phyloP scores from a whole-genome alignment of 805 yeast species.

The Saccharomycopsis babjevae region DNA sequence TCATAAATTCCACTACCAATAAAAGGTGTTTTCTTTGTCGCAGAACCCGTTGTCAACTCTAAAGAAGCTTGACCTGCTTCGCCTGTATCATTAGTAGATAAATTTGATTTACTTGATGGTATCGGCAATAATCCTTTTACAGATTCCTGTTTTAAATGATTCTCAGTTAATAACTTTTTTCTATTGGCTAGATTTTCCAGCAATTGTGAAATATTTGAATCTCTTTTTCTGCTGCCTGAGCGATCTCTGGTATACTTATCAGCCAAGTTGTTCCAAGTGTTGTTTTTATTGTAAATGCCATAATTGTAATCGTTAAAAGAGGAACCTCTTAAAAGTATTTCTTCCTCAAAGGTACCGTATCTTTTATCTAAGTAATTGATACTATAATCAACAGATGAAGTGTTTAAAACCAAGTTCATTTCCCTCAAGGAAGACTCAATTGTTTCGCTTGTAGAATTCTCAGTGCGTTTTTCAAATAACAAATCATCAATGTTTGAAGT shows the following conservation, averaged over 20 bases:
- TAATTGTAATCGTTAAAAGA: background rate
- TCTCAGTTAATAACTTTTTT: background rate
- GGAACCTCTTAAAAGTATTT: background rate
- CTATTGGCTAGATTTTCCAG: background rate
- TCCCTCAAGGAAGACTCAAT: background rate
- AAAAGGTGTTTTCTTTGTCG: constrained; percentile 17
- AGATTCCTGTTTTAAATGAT: background rate
- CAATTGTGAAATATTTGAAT: background rate
- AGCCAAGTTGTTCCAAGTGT: background rate
- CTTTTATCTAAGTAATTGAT: background rate
- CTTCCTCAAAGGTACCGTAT: background rate
- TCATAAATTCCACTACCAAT: constrained; percentile 37
- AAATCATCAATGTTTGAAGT: constrained; percentile 2
- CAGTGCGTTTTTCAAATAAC: background rate
- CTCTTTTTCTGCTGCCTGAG: background rate
- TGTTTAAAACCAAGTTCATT: background rate
- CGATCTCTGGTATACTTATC: background rate
- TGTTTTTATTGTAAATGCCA: background rate
- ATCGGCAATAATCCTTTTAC: background rate
- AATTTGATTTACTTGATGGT: background rate
- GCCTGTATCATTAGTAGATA: background rate
- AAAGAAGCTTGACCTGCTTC: background rate
- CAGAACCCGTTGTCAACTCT: background rate
- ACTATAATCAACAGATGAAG: background rate
- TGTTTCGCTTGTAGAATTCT: background rate